Base-by-base conservation (phyloP, 805 yeast genomes). In the Suhomyces faveliae region DNA sequence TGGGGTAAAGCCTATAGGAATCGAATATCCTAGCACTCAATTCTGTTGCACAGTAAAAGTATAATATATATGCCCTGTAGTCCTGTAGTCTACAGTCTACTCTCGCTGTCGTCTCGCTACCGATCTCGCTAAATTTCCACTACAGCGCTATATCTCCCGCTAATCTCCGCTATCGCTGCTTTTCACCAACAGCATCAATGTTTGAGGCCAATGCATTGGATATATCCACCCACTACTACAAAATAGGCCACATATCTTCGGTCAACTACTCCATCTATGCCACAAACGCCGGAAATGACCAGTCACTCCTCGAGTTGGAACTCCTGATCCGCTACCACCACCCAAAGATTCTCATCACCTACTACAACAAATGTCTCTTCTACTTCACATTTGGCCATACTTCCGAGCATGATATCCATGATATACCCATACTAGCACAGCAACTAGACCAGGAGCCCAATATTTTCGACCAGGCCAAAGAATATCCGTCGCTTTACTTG, bases 301-400 rank as follows among this genome's bases (percentile, higher is more conserved):
- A 70, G 53, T 57, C 62, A n/a, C 61, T 72, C 12, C 51, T 73
- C 5, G 77, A 73, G 48, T 52, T 70, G 38, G 78, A 73, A 50
- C 58, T 73, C 17, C 51, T 51, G 40, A 68, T 72, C 44, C 62
- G 78, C 35, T 55, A 60, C 50, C 55, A 59, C 20, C 55, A 69
- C 45, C 78, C 78, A 11, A 59, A 61, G 43, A 63, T 69, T n/a
- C 59, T 73, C 17, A 43, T 72, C 15, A 66, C 75, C 5, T 73
- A 73, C 55, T 71, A 71, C 56, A 71, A 71, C 54, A 73, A 73
- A 48, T 59, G 63, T 30, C 55, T 73, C 11, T 73, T 65, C 56
- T 59, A 63, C 48, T 73, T 73, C 47, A 56, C 58, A 17, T 60
- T 73, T 43, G 65, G 61, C 20, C 68, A 68, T 45, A 52, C 42